Percentiles rank a stretch among this genome's conserved stretches.
These are phyloP conservation scores for Suhomyces sp. DNA, from an alignment of 805 yeast genomes.

Conservation along the genomic window DNA sequence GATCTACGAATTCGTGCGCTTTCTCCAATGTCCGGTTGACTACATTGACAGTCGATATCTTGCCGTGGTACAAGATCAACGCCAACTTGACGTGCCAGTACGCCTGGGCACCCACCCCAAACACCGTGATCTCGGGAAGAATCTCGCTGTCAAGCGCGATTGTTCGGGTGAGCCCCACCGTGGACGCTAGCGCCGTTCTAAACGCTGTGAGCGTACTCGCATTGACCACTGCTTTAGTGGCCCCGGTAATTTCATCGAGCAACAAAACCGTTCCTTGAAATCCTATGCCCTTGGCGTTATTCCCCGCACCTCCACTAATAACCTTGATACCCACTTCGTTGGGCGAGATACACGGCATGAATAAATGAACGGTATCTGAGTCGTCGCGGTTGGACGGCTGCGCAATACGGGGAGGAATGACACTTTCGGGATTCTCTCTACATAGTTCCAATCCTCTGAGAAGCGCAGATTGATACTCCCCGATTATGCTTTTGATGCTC, in stretches of 20 bases:
- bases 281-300: conserved; percentile 39
- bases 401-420: conserved; percentile 54
- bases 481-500: conserved; percentile 19
- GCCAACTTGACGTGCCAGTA: conserved; percentile 58
- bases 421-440: conserved; percentile 40
- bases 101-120: conserved; percentile 65
- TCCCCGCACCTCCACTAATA: conserved; percentile 49
- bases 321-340: conserved; percentile 57
- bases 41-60: conserved; percentile 41
- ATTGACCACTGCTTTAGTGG: conserved; percentile 50
- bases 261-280: conserved; percentile 57
- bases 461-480: conserved; percentile 35
- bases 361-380: conserved; percentile 47
- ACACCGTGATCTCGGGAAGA: conserved; percentile 35
- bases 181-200: conserved; percentile 60
- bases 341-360: conserved; percentile 64
- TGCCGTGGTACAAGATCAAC: conserved; percentile 35
- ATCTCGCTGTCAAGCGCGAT: conserved; percentile 18
- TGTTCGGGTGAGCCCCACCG: conserved; percentile 42
- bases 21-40: conserved; percentile 44
- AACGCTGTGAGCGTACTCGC: conserved; percentile 63
- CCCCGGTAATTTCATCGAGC: conserved; percentile 50
- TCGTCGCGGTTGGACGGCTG: conserved; percentile 33
- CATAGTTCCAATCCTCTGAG: conserved; percentile 40
- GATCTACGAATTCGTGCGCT: conserved; percentile 29